phyloP scores from a whole-genome alignment of 768 basidiomycete species.

The Leccinellum rugosiceps region DNA sequence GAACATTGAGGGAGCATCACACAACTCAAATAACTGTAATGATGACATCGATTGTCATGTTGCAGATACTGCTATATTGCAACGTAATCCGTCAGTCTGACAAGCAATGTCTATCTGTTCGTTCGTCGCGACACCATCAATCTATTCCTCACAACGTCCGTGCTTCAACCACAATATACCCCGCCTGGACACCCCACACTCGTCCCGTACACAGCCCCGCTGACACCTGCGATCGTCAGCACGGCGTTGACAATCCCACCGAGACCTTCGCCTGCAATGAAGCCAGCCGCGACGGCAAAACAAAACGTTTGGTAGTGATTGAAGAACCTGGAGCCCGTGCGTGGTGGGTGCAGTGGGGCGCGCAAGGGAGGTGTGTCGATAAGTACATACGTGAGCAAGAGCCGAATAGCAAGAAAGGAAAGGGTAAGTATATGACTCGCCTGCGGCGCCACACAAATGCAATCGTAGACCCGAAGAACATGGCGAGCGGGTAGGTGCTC shows the following conservation, averaged over 20 bases:
- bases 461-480: conserved; percentile 24
- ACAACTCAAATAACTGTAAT: too few relatives aligned
- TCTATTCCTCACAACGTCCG: background rate
- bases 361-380: background rate
- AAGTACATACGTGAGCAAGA: background rate
- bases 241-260: conserved; percentile 35
- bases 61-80: background rate
- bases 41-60: background rate
- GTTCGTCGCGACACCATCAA: background rate
- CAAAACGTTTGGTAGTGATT: conserved; percentile 23
- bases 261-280: conserved; percentile 40
- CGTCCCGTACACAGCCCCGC: conserved; percentile 26
- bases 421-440: background rate
- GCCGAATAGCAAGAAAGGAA: background rate
- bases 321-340: conserved; percentile 5
- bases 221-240: conserved; percentile 29
- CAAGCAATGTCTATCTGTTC: background rate
- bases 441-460: conserved; percentile 18
- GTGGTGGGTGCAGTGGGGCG: background rate
- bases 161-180: conserved; percentile 19
- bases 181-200: conserved; percentile 28
- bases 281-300: conserved; percentile 38
- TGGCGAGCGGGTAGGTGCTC: conserved; percentile 24
- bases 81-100: background rate
- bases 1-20: too few relatives aligned